phyloP scores from a whole-genome alignment of 371 early-diverging fungal species.

The Umbelopsis sp. region DNA sequence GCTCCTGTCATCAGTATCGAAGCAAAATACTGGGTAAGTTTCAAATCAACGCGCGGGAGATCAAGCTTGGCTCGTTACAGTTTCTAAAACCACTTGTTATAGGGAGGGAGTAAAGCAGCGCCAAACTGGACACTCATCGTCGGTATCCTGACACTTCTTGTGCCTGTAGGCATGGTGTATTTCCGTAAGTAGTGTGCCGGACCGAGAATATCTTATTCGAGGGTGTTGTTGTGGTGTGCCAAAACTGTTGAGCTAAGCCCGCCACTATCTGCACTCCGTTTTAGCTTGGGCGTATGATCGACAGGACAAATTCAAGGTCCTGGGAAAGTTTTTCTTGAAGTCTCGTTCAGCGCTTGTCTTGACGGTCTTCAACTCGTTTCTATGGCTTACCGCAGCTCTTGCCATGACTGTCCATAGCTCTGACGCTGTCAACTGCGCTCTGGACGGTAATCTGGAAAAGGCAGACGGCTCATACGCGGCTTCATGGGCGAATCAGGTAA shows the following conservation, averaged over 20 bases:
- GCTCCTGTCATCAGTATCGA: slow-evolving; percentile 42
- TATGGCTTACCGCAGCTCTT: slow-evolving; percentile 47
- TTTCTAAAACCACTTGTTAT: not conserved
- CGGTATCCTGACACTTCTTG: slow-evolving; percentile 29
- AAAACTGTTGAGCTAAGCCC: too few species aligned
- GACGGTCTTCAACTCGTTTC: slow-evolving; percentile 35
- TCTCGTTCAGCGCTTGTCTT: slow-evolving; percentile 45
- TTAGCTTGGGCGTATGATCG: slow-evolving; percentile 35
- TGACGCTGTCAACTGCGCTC: slow-evolving; percentile 30
- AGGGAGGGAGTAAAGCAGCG: slow-evolving; percentile 43
- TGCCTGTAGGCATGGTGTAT: slow-evolving; percentile 30
- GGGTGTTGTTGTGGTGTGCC: not conserved
- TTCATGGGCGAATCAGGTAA: slow-evolving; percentile 50
- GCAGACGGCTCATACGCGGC: slow-evolving; percentile 26
- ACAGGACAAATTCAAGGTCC: slow-evolving; percentile 33
- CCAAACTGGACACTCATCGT: slow-evolving; percentile 42
- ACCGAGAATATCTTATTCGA: not conserved
- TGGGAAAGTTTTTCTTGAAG: slow-evolving; percentile 43
- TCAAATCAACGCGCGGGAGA: not conserved
- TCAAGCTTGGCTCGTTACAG: too few species aligned
- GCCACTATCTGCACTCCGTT: slow-evolving; percentile 5
- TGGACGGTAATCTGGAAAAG: slow-evolving; percentile 26
- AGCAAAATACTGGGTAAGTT: slow-evolving; percentile 36
- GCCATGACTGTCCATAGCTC: slow-evolving; percentile 42
- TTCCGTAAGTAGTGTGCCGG: slow-evolving; percentile 23